Conservation (phyloP, 2,329 filamentous ascomycete species). For the Ophiocordyceps camponoti-rufipedis region DNA sequence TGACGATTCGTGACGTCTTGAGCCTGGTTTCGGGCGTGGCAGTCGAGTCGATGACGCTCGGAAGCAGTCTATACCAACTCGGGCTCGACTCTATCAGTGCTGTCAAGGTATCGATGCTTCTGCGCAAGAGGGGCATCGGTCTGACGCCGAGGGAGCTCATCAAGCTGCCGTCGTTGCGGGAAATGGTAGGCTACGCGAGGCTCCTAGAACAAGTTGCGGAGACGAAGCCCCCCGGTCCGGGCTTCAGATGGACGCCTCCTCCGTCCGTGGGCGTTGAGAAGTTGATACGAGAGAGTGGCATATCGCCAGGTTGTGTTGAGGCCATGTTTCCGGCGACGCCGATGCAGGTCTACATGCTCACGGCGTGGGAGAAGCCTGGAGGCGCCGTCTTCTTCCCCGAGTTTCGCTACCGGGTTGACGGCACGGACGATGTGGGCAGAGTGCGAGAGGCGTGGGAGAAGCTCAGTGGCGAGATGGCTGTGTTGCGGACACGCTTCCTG, state of each 20-base stretch:
- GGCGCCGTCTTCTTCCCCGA: constrained; percentile 55
- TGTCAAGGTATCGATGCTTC: constrained; percentile 59
- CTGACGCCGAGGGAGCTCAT: constrained; percentile 57
- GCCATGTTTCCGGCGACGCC: constrained; percentile 49
- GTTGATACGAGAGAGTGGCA: constrained; percentile 19
- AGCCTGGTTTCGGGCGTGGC: constrained; percentile 42
- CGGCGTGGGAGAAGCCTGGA: constrained; percentile 49
- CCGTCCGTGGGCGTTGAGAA: constrained; percentile 16
- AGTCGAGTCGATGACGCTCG: constrained; percentile 34
- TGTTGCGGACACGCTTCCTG: constrained; percentile 52
- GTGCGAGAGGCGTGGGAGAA: constrained; percentile 42
- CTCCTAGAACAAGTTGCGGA: not conserved
- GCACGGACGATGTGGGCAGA: constrained; percentile 14
- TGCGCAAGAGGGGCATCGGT: constrained; percentile 43
- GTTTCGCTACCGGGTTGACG: constrained; percentile 42
- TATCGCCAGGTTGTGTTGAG: constrained; percentile 30
- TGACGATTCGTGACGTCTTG: constrained; percentile 26
- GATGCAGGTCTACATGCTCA: constrained; percentile 68
- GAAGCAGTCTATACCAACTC: constrained; percentile 59
- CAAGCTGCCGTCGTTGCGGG: constrained; percentile 40
- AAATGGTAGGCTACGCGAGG: constrained; percentile 32
- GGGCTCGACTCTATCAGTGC: constrained; percentile 85
- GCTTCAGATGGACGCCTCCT: constrained; percentile 12
- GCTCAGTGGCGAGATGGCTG: constrained; percentile 35
- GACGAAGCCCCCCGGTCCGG: not conserved